Conservation (phyloP, 2,329 filamentous ascomycete species). For the Clathrospora elynae region DNA sequence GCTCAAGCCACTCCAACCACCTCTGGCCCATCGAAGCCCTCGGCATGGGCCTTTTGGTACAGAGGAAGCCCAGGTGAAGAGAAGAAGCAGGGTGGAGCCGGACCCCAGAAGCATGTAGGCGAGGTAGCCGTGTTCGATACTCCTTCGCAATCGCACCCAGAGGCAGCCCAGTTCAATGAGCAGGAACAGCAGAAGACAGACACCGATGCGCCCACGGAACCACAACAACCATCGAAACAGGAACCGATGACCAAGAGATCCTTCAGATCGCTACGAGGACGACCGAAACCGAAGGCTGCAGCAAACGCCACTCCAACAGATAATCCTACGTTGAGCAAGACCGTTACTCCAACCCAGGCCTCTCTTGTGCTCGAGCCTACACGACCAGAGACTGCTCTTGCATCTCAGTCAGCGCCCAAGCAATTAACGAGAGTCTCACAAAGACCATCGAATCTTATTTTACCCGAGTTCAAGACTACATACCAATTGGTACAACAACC, state of each 20-base stretch:
- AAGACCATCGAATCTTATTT: conserved; percentile 64
- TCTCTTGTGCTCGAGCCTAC: conserved; percentile 36
- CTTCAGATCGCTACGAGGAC: conserved; percentile 40
- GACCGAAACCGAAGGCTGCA: conserved; percentile 31
- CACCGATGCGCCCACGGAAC: conserved; percentile 24
- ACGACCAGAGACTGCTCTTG: conserved; percentile 32
- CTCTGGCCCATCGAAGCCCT: conserved; percentile 55
- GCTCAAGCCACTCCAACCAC: conserved; percentile 11
- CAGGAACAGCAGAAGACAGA: conserved; percentile 33
- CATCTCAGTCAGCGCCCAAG: conserved; percentile 36
- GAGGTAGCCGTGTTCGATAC: conserved; percentile 58
- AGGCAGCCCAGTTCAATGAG: conserved; percentile 59
- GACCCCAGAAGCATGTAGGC: conserved; percentile 60
- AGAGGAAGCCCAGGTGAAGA: conserved; percentile 59
- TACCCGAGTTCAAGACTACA: conserved; percentile 72
- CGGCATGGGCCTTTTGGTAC: conserved; percentile 84
- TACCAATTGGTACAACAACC: conserved; percentile 59
- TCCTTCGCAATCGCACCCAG: conserved; percentile 56
- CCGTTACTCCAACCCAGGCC: conserved; percentile 35
- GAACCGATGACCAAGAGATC: conserved; percentile 35
- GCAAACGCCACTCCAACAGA: conserved; percentile 24
- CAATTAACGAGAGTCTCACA: conserved; percentile 30
- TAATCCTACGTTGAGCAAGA: conserved; percentile 47
- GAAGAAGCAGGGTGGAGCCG: conserved; percentile 61
- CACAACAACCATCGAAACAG: conserved; percentile 22